Evolutionary conservation across 805 yeast genomes (phyloP).

Genomic region (Metschnikowia colocasiae): DNA sequence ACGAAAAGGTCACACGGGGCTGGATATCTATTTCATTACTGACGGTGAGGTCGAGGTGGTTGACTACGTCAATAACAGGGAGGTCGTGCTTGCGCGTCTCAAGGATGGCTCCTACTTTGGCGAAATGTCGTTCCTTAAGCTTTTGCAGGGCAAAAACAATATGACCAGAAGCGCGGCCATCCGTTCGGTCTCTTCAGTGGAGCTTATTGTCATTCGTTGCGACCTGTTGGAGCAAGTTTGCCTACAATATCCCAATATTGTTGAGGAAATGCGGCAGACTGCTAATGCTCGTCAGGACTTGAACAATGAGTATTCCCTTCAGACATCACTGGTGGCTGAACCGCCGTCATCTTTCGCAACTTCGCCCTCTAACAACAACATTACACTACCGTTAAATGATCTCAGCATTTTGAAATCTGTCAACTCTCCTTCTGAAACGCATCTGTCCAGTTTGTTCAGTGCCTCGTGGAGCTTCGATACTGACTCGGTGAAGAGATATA

Average conservation of each 20-base stretch:
- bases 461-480: slow-evolving; percentile 3
- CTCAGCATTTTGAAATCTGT: not conserved
- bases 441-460: not conserved
- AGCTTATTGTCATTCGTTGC: slow-evolving; percentile 58
- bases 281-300: slow-evolving; percentile 48
- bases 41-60: slow-evolving; percentile 71
- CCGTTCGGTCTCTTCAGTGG: slow-evolving; percentile 57
- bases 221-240: slow-evolving; percentile 52
- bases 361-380: not conserved
- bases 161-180: slow-evolving; percentile 56
- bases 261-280: slow-evolving; percentile 56
- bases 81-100: slow-evolving; percentile 52
- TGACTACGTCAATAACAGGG: slow-evolving; percentile 28
- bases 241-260: slow-evolving; percentile 53
- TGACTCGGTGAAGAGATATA: not conserved
- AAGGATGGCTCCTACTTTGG: slow-evolving; percentile 69
- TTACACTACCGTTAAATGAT: not conserved
- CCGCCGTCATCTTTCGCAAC: not conserved
- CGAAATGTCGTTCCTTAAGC: slow-evolving; percentile 65
- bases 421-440: not conserved
- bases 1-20: slow-evolving; percentile 54
- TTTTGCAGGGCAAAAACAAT: slow-evolving; percentile 32
- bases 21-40: slow-evolving; percentile 64
- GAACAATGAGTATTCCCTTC: slow-evolving; percentile 9
- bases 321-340: not conserved